These are phyloP conservation scores for Trifolium pratense DNA, from an alignment of 306 rosid species.

Conservation along the genomic window DNA sequence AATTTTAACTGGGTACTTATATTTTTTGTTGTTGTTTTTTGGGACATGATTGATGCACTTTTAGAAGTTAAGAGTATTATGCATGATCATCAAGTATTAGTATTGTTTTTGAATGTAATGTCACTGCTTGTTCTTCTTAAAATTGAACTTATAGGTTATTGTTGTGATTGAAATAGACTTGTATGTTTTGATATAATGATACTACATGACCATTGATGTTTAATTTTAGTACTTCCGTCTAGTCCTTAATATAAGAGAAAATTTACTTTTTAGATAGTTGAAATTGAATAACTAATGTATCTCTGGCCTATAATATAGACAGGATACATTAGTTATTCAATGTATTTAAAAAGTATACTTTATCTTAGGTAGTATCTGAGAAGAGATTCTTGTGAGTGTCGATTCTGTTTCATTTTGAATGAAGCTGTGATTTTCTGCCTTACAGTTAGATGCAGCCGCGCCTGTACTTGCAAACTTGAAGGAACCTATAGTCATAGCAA, in stretches of 20 bases:
- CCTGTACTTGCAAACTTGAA: conserved; percentile 77
- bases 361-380: not conserved
- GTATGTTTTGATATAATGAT: not conserved
- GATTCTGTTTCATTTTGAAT: conserved; percentile 11
- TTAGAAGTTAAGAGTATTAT: conserved; percentile 1
- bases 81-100: conserved; percentile 2
- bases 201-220: not conserved
- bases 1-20: not conserved
- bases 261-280: too few relatives aligned
- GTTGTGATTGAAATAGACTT: conserved; percentile 13
- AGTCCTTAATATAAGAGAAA: too few relatives aligned
- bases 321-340: too few relatives aligned
- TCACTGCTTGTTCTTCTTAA: conserved; percentile 3
- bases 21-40: not conserved
- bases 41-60: not conserved
- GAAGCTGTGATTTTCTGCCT: conserved; percentile 32
- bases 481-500: conserved; percentile 79
- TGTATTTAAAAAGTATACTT: too few relatives aligned
- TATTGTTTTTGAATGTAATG: conserved; percentile 4
- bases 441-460: conserved; percentile 92
- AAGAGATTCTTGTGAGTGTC: not conserved
- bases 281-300: too few relatives aligned
- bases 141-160: conserved; percentile 18
- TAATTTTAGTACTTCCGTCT: not conserved
- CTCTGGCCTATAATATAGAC: too few relatives aligned